Conservation (phyloP, 495 filamentous ascomycete species). For the Neurospora sp. region DNA sequence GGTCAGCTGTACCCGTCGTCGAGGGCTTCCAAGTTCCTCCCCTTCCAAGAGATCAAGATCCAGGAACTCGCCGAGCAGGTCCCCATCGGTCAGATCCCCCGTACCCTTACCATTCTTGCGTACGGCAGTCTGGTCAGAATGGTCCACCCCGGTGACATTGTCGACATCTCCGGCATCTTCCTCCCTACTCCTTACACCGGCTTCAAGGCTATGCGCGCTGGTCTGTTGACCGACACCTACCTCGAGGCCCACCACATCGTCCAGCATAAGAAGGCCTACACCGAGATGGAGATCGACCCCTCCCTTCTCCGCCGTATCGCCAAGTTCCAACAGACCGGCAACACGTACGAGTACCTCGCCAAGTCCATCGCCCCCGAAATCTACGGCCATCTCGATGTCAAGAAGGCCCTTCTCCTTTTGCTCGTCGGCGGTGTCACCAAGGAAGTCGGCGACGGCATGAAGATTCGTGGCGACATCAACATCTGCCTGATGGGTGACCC, state of each 20-base stretch:
- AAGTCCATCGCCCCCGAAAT: slow-evolving; percentile 97
- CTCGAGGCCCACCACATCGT: slow-evolving; percentile 86
- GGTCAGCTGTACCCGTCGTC: slow-evolving; percentile 90
- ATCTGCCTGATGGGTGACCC: slow-evolving; percentile 98
- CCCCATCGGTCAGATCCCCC: slow-evolving; percentile 92
- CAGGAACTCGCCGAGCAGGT: slow-evolving; percentile 98
- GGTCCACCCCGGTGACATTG: slow-evolving; percentile 86
- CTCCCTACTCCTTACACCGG: slow-evolving; percentile 95
- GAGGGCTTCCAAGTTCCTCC: slow-evolving; percentile 88
- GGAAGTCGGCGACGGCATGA: slow-evolving; percentile 95
- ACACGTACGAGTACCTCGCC: slow-evolving; percentile 88
- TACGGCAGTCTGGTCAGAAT: slow-evolving; percentile 75
- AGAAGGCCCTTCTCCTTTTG: slow-evolving; percentile 90
- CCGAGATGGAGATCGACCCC: slow-evolving; percentile 66
- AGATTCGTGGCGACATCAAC: slow-evolving; percentile 97
- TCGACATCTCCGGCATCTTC: slow-evolving; percentile 92
- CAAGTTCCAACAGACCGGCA: slow-evolving; percentile 67
- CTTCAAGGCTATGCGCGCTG: slow-evolving; percentile 91
- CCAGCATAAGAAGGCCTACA: slow-evolving; percentile 97
- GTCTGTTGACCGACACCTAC: slow-evolving; percentile 92
- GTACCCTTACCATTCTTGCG: slow-evolving; percentile 79
- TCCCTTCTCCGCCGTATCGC: slow-evolving; percentile 70
- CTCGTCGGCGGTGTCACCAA: slow-evolving; percentile 96
- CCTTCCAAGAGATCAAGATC: slow-evolving; percentile 97
- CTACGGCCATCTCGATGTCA: slow-evolving; percentile 91